Conservation (phyloP, 2,329 filamentous ascomycete species). For the Coniochaeta ligniaria region DNA sequence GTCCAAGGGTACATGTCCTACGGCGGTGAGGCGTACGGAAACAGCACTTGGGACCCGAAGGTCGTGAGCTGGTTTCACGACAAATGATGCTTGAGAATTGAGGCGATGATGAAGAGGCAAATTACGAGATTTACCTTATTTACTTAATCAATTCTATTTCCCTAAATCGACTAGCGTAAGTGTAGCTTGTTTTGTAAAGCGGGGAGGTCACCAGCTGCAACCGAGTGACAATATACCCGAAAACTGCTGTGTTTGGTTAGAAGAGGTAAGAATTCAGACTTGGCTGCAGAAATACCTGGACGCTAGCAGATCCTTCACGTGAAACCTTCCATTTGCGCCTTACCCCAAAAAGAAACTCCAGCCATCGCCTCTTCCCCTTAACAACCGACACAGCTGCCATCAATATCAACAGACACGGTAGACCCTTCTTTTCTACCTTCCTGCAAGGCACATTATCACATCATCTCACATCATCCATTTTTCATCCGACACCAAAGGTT, state of each 20-base stretch:
- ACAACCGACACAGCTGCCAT: not conserved
- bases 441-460: not conserved
- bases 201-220: too few species aligned
- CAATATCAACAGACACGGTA: not conserved
- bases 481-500: not conserved
- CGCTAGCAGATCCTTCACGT: not conserved
- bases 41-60: slow-evolving; percentile 13
- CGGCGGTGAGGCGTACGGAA: slow-evolving; percentile 38
- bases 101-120: too few species aligned
- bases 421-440: too few species aligned
- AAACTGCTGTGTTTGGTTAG: not conserved
- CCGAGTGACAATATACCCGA: not conserved
- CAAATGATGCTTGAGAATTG: not conserved
- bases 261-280: not conserved
- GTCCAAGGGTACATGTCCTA: slow-evolving; percentile 31
- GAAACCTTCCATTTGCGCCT: not conserved
- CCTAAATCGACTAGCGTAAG: too few species aligned
- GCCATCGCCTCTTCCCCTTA: not conserved
- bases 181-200: too few species aligned
- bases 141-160: too few species aligned
- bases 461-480: not conserved
- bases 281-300: not conserved
- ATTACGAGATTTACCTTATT: too few species aligned
- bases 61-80: slow-evolving; percentile 21
- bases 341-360: not conserved